Conservation (phyloP, 352 stramenopile genomes). For the Pythium sp. region DNA sequence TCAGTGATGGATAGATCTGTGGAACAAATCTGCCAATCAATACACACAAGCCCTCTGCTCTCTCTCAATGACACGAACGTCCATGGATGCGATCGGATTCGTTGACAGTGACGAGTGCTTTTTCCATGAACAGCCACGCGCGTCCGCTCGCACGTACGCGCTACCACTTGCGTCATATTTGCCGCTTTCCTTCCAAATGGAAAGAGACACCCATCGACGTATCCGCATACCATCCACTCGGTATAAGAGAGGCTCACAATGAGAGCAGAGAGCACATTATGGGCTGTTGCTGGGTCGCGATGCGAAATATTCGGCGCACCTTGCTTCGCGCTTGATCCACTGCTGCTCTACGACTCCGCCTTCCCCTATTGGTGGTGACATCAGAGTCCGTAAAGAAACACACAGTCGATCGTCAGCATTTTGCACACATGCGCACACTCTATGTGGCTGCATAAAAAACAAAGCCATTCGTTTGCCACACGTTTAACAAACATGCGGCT, state of each 20-base stretch:
- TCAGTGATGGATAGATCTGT: background rate
- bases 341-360: constrained; percentile 48
- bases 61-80: background rate
- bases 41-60: background rate
- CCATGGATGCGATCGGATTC: constrained; percentile 7
- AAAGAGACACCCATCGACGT: background rate
- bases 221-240: background rate
- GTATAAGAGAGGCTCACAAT: background rate
- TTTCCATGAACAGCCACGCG: background rate
- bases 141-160: background rate
- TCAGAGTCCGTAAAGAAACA: constrained; percentile 8
- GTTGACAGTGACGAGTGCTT: constrained; percentile 4
- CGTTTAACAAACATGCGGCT: background rate
- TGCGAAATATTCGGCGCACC: constrained; percentile 24
- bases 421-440: background rate
- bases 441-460: background rate
- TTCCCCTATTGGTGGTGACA: constrained; percentile 46
- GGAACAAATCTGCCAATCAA: background rate
- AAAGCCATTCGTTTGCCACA: background rate
- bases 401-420: constrained; percentile 5
- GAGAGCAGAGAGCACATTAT: background rate
- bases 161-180: background rate
- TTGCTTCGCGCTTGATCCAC: constrained; percentile 70
- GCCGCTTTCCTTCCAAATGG: constrained; percentile 2
- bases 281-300: background rate